Percentiles rank a stretch among this genome's conserved stretches.
Evolutionary conservation across 2,329 filamentous ascomycete species (phyloP).

Genomic region (Fusarium sp.): DNA sequence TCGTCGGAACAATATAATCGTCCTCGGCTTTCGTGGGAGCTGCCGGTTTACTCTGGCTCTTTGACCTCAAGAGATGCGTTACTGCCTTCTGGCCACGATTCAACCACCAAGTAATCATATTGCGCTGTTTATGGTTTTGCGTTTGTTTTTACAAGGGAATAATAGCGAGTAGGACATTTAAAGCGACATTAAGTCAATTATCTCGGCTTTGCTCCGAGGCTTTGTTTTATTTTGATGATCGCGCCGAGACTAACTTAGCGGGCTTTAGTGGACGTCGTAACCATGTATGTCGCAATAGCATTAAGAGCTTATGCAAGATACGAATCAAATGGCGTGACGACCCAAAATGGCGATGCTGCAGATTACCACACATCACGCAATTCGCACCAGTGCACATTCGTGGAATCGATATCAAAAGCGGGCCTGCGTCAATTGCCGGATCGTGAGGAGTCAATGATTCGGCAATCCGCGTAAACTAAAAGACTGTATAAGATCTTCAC

Average conservation of each 20-base stretch:
- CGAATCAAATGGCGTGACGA: neutral
- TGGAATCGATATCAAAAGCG: neutral
- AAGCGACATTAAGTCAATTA: no score
- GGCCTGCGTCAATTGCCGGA: neutral
- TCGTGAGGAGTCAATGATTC: neutral
- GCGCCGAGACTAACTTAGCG: neutral
- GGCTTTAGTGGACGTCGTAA: neutral
- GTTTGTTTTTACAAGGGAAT: fast-evolving
- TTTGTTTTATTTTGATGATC: neutral
- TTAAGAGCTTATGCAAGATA: neutral
- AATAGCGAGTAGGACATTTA: neutral
- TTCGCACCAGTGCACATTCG: neutral
- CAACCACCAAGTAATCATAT: neutral
- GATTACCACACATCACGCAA: neutral
- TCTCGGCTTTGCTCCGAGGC: neutral
- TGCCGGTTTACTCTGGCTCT: neutral
- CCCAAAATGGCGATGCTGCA: neutral
- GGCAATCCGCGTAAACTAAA: neutral
- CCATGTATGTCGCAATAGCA: neutral
- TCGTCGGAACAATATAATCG: neutral
- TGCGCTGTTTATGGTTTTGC: neutral
- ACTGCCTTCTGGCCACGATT: neutral
- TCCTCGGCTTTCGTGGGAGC: neutral
- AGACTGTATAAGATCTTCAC: neutral
- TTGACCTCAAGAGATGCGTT: neutral